These are phyloP conservation scores for Orobanche coerulescens DNA, from an alignment of 257 asterid species.

Conservation along the genomic window DNA sequence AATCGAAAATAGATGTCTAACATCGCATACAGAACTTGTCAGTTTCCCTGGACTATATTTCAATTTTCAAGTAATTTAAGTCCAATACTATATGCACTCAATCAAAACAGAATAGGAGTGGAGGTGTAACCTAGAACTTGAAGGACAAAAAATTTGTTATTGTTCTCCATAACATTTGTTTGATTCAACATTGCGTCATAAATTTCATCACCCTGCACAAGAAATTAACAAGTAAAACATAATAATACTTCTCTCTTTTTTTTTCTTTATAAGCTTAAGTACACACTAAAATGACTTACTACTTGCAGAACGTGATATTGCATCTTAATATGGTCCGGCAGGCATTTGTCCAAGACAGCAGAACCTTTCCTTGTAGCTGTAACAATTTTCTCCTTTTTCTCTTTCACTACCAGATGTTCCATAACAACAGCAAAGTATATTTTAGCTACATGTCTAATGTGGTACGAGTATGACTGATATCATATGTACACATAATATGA, in stretches of 20 bases:
- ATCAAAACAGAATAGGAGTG: conserved; percentile 13
- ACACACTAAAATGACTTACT: conserved; percentile 29
- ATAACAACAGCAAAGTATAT: conserved; percentile 16
- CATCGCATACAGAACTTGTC: not conserved
- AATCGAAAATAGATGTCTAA: not conserved
- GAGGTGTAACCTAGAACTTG: conserved; percentile 60
- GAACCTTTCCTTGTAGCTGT: conserved; percentile 73
- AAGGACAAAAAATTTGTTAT: conserved; percentile 75
- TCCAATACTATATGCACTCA: conserved; percentile 4
- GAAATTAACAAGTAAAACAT: conserved; percentile 9
- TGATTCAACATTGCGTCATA: conserved; percentile 95
- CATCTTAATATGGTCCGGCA: conserved; percentile 70
- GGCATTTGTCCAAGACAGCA: conserved; percentile 68
- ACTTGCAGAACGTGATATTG: conserved; percentile 74
- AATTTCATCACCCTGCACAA: conserved; percentile 58
- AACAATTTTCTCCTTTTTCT: conserved; percentile 42
- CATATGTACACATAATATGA: not conserved
- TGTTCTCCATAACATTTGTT: conserved; percentile 78
- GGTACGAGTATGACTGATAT: not conserved
- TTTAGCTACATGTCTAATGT: conserved; percentile 16
- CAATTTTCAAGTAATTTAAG: not conserved
- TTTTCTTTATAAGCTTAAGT: not conserved
- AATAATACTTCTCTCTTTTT: not conserved
- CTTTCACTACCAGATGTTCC: conserved; percentile 22
- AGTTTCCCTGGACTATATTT: not conserved